Evolutionary conservation across 2,329 filamentous ascomycete species (phyloP).

Genomic region (Tolypocladium tropicale): DNA sequence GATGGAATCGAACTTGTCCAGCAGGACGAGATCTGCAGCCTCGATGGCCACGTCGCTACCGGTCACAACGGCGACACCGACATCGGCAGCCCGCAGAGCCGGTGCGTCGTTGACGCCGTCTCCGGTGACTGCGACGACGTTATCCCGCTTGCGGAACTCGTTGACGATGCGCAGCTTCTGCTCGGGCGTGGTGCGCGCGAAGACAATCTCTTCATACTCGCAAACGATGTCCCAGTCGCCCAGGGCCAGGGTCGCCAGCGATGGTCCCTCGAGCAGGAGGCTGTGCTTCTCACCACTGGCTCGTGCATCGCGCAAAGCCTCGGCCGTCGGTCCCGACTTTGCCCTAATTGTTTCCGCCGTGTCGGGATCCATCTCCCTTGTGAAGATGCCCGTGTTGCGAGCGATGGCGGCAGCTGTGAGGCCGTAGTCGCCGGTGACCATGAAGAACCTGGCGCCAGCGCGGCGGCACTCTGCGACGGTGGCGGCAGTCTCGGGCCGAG

Average conservation of each 20-base stretch:
- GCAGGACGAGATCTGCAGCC: constrained; percentile 55
- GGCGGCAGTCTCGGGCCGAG: constrained; percentile 29
- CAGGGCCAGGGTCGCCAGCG: constrained; percentile 42
- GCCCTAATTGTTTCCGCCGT: constrained; percentile 16
- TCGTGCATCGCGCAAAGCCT: constrained; percentile 10
- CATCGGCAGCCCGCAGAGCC: constrained; percentile 54
- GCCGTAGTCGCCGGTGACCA: constrained; percentile 38
- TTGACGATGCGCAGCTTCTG: constrained; percentile 66
- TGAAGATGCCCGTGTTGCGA: constrained; percentile 54
- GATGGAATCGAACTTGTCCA: constrained; percentile 63
- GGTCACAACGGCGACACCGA: constrained; percentile 57
- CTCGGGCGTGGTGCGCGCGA: constrained; percentile 57
- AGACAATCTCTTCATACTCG: constrained; percentile 49
- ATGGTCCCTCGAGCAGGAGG: constrained; percentile 42
- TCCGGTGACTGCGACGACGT: constrained; percentile 61
- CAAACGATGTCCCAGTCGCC: constrained; percentile 35
- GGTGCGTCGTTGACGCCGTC: constrained; percentile 62
- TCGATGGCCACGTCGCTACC: constrained; percentile 56
- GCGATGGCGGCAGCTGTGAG: constrained; percentile 57
- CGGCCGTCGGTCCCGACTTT: constrained; percentile 2
- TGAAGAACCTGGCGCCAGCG: constrained; percentile 34
- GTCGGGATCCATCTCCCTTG: constrained; percentile 32
- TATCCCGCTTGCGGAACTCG: constrained; percentile 48
- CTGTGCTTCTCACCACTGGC: constrained; percentile 11
- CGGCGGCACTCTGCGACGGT: constrained; percentile 31